These are phyloP conservation scores for Solanum chacoense DNA, from an alignment of 305 asterid species.

Conservation along the genomic window DNA sequence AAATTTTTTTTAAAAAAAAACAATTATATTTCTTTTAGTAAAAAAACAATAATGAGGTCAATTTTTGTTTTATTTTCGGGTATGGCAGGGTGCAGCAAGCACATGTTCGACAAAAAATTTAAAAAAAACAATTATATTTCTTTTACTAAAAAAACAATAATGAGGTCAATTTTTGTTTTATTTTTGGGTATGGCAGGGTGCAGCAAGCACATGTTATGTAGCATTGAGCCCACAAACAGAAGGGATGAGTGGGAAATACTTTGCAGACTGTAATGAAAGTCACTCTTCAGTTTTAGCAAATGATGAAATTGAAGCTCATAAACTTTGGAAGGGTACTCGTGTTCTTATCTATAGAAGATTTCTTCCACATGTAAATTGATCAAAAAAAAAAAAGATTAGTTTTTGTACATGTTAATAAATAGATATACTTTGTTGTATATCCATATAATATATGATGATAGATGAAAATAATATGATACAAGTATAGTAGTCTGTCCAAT, in stretches of 20 bases:
- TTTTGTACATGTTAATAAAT: conserved; percentile 25
- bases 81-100: too few species aligned
- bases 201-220: conserved; percentile 82
- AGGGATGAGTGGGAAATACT: conserved; percentile 65
- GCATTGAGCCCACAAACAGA: conserved; percentile 47
- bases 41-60: too few species aligned
- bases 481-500: not conserved
- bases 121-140: too few species aligned
- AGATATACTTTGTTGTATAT: conserved; percentile 9
- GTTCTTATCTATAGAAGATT: conserved; percentile 45
- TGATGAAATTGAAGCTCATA: conserved; percentile 41
- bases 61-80: too few species aligned
- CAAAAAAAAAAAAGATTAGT: too few species aligned
- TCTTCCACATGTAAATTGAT: conserved; percentile 17
- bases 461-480: not conserved
- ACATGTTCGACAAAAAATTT: too few species aligned
- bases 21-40: too few species aligned
- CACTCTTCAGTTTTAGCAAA: conserved; percentile 56
- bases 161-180: not conserved
- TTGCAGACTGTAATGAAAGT: conserved; percentile 80
- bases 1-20: too few species aligned
- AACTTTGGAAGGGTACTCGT: conserved; percentile 62
- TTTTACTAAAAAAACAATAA: not conserved
- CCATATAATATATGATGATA: not conserved
- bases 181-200: conserved; percentile 42